A percentile compares a stretch with the other conserved stretches of the same genome.
phyloP scores from a whole-genome alignment of 2,329 filamentous ascomycete species.

The Ophiostoma australiae region DNA sequence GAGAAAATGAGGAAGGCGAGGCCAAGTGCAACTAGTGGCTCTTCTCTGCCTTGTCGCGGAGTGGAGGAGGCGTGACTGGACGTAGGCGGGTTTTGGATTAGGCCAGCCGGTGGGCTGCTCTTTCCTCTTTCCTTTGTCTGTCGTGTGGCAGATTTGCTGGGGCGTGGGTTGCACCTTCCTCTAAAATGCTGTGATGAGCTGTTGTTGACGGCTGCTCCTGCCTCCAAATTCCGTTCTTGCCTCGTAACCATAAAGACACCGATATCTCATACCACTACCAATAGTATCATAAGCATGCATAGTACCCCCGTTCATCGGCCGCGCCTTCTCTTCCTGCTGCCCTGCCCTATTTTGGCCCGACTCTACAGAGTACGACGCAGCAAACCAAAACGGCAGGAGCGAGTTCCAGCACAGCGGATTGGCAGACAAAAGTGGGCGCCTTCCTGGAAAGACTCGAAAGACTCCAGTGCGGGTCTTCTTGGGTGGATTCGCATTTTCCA shows the following conservation, averaged over 20 bases:
- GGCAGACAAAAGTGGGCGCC: slow-evolving; percentile 20
- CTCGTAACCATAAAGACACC: neutral
- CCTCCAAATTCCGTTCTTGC: neutral
- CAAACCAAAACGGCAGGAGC: slow-evolving; percentile 20
- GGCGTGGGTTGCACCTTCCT: slow-evolving; percentile 1
- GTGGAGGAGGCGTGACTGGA: slow-evolving; percentile 17
- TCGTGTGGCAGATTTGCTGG: neutral
- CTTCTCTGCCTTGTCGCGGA: slow-evolving; percentile 20
- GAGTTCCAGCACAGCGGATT: slow-evolving; percentile 23
- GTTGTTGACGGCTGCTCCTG: neutral
- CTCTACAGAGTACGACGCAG: neutral
- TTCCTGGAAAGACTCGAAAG: slow-evolving; percentile 3
- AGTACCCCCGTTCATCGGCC: neutral
- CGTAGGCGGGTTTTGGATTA: slow-evolving; percentile 12
- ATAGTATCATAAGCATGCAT: neutral
- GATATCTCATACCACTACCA: neutral
- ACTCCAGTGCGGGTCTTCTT: slow-evolving; percentile 1
- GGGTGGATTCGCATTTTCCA: neutral
- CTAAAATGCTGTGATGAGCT: neutral
- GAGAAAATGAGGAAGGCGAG: slow-evolving; percentile 18
- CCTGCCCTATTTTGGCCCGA: slow-evolving; percentile 13
- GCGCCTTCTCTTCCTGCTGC: slow-evolving; percentile 1
- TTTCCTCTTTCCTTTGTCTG: slow-evolving; percentile 5
- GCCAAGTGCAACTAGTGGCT: slow-evolving; percentile 14
- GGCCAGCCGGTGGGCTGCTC: slow-evolving; percentile 3